Conservation (phyloP, 129 eudicot species). For the Tanacetum coccineum region DNA sequence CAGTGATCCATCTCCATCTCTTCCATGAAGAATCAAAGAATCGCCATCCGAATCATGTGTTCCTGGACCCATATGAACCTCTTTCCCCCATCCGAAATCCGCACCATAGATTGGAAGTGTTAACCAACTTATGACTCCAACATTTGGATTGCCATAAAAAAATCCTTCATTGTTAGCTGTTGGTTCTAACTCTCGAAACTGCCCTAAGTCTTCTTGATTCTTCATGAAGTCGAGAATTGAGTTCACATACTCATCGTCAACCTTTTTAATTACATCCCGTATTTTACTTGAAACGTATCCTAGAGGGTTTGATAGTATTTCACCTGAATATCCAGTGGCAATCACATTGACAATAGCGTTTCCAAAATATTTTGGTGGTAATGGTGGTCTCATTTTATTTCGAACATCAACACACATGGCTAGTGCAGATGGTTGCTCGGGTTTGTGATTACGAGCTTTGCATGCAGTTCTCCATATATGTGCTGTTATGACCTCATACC, state of each 20-base stretch:
- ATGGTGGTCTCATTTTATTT: conserved; percentile 45
- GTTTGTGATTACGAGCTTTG: conserved; percentile 42
- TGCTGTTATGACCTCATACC: conserved; percentile 45
- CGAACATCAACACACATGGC: conserved; percentile 34
- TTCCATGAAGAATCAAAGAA: conserved; percentile 35
- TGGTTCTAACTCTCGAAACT: conserved; percentile 30
- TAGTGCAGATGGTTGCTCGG: conserved; percentile 38
- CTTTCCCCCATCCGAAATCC: conserved; percentile 72
- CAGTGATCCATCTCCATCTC: conserved; percentile 37
- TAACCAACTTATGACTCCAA: conserved; percentile 57
- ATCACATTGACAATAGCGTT: conserved; percentile 45
- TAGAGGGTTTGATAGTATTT: conserved; percentile 37
- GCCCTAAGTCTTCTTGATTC: conserved; percentile 34
- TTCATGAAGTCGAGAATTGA: conserved; percentile 44
- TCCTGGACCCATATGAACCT: conserved; percentile 41
- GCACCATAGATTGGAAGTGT: conserved; percentile 38
- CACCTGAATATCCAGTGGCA: conserved; percentile 39
- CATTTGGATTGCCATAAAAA: conserved; percentile 44
- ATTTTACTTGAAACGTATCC: conserved; percentile 42
- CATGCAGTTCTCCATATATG: conserved; percentile 58
- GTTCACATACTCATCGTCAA: conserved; percentile 42
- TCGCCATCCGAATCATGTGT: conserved; percentile 42
- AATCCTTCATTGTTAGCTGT: conserved; percentile 21
- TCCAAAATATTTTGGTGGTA: conserved; percentile 59
- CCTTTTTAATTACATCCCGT: conserved; percentile 34